Conservation (phyloP, 257 asterid genomes). For the Hygrophila difformis region DNA sequence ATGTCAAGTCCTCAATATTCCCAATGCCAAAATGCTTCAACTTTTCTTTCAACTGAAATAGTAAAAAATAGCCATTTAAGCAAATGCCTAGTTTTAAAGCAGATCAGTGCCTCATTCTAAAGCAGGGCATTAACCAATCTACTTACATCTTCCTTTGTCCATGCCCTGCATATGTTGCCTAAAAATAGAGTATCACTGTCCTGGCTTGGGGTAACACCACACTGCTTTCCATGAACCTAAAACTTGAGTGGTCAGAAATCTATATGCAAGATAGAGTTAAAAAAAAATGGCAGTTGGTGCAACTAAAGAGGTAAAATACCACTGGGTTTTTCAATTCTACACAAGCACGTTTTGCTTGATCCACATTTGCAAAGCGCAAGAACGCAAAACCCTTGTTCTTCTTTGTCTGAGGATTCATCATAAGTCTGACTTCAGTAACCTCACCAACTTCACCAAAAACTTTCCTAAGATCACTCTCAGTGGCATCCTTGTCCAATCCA, state of each 20-base stretch:
- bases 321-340: conserved; percentile 70
- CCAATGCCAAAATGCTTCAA: conserved; percentile 70
- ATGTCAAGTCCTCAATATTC: conserved; percentile 77
- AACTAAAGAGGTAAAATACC: conserved; percentile 52
- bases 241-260: conserved; percentile 38
- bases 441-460: conserved; percentile 89
- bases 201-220: conserved; percentile 97
- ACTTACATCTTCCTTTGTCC: conserved; percentile 97
- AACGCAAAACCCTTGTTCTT: conserved; percentile 98
- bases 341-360: conserved; percentile 94
- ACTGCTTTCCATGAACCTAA: conserved; percentile 96
- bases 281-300: conserved; percentile 22
- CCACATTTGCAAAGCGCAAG: conserved; percentile 88
- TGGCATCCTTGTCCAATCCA: conserved; percentile 97
- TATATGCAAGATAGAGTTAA: conserved; percentile 21
- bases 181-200: conserved; percentile 94
- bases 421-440: conserved; percentile 85
- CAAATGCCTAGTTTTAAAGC: conserved; percentile 18
- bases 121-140: conserved; percentile 23
- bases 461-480: conserved; percentile 82
- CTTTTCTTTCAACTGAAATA: conserved; percentile 82
- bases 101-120: too few species aligned
- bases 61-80: conserved; percentile 34
- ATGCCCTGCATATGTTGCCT: conserved; percentile 91
- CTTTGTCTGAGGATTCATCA: conserved; percentile 96